phyloP scores from a whole-genome alignment of 139 green algal species.

The Micromonas pusilla region DNA sequence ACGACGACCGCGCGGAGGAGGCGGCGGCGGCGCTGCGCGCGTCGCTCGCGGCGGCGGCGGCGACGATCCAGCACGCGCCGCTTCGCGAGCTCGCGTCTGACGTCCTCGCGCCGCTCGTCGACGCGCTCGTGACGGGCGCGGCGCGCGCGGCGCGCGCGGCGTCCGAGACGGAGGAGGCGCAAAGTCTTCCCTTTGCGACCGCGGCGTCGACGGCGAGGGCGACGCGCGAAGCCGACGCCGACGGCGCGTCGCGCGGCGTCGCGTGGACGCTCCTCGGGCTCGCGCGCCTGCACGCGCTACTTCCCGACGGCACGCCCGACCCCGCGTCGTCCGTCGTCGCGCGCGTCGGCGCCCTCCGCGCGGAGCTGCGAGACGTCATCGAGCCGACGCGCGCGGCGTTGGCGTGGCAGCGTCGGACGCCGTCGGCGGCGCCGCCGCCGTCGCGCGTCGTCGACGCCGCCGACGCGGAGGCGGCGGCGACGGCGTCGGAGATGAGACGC shows the following conservation, averaged over 20 bases:
- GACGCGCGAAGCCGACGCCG: neutral
- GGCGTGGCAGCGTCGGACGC: neutral
- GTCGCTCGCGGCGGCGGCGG: neutral
- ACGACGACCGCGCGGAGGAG: neutral
- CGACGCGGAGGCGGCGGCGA: neutral
- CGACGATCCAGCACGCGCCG: neutral
- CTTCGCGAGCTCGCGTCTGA: neutral
- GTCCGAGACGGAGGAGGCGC: too few relatives aligned
- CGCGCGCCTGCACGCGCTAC: slow-evolving; percentile 67
- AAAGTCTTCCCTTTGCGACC: neutral
- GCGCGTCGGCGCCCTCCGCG: neutral
- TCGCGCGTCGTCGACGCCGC: neutral
- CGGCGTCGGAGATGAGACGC: too few relatives aligned
- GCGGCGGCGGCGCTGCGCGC: neutral
- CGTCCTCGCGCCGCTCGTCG: neutral
- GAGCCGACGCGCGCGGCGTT: neutral
- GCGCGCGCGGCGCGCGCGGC: neutral
- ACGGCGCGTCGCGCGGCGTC: slow-evolving; percentile 13
- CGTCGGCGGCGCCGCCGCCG: neutral
- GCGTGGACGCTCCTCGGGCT: slow-evolving; percentile 72
- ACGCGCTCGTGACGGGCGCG: neutral
- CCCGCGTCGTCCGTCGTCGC: slow-evolving; percentile 44
- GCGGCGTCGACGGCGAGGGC: neutral
- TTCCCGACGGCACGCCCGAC: slow-evolving; percentile 61
- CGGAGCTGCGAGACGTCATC: neutral